Percentiles rank a stretch among this genome's conserved stretches.
Conservation (phyloP, 73 alveolate species). For the Tetrahymena borealis region DNA sequence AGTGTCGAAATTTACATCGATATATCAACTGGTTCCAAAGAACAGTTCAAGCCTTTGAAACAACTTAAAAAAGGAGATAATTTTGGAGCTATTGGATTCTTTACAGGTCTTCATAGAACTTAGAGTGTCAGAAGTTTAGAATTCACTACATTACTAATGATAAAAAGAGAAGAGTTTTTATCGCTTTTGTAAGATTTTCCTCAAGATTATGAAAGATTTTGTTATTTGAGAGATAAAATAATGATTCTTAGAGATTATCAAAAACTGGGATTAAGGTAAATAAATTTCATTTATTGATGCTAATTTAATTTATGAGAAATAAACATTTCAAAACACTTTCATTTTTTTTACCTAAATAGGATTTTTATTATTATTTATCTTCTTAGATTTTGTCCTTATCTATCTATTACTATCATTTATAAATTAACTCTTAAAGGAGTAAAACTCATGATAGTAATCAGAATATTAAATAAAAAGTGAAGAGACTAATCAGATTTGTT, state of each 20-base stretch:
- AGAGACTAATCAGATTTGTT: too few relatives aligned
- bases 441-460: too few relatives aligned
- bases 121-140: slow-evolving; percentile 33
- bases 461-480: too few relatives aligned
- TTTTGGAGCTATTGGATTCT: slow-evolving; percentile 40
- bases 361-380: too few relatives aligned
- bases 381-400: too few relatives aligned
- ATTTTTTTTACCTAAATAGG: too few relatives aligned
- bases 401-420: too few relatives aligned
- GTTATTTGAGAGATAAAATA: slow-evolving; percentile 26
- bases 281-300: neutral
- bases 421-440: too few relatives aligned
- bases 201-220: slow-evolving; percentile 26
- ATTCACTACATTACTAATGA: slow-evolving; percentile 19
- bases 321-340: too few relatives aligned
- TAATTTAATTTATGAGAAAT: too few relatives aligned
- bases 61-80: slow-evolving; percentile 27
- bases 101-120: slow-evolving; percentile 22
- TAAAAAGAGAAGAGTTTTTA: slow-evolving; percentile 19
- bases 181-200: neutral
- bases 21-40: slow-evolving; percentile 11
- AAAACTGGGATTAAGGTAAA: slow-evolving; percentile 1
- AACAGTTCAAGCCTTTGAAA: slow-evolving; percentile 13
- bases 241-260: slow-evolving; percentile 12
- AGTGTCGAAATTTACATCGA: slow-evolving; percentile 25